These are phyloP conservation scores for Corniculantispora saksenae DNA, from an alignment of 2,329 filamentous ascomycete genomes.

Conservation along the genomic window DNA sequence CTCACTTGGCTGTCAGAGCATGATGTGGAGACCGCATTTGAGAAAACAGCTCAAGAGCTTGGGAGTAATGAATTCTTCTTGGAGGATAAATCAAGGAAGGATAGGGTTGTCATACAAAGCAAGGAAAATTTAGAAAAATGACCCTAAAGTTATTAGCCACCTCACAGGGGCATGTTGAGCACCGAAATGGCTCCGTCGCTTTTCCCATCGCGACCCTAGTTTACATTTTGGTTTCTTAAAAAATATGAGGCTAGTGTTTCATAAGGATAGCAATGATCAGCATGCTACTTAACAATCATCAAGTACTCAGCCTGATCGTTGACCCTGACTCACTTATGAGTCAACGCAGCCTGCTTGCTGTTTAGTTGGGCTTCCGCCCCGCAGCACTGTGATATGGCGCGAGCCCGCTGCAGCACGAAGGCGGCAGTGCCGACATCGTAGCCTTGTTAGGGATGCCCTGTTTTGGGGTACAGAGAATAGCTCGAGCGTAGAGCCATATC, in stretches of 20 bases:
- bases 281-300: not conserved
- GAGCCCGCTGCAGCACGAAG: not conserved
- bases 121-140: not conserved
- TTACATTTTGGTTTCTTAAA: no score
- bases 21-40: slow-evolving; percentile 21
- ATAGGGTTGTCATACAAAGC: not conserved
- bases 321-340: not conserved
- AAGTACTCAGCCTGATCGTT: not conserved
- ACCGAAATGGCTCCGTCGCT: no score
- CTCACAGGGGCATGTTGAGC: no score
- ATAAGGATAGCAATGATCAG: no score
- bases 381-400: not conserved
- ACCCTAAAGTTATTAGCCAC: no score
- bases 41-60: not conserved
- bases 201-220: no score
- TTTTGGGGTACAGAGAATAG: not conserved
- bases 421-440: not conserved
- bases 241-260: no score
- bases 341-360: not conserved
- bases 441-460: not conserved
- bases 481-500: no score
- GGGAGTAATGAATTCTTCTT: no score
- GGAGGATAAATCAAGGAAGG: not conserved
- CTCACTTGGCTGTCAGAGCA: slow-evolving; percentile 23
- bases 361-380: not conserved